A percentile compares a stretch with the other conserved stretches of the same genome.
Conservation (phyloP, 2,329 filamentous ascomycete species). For the Microdochium paspali region DNA sequence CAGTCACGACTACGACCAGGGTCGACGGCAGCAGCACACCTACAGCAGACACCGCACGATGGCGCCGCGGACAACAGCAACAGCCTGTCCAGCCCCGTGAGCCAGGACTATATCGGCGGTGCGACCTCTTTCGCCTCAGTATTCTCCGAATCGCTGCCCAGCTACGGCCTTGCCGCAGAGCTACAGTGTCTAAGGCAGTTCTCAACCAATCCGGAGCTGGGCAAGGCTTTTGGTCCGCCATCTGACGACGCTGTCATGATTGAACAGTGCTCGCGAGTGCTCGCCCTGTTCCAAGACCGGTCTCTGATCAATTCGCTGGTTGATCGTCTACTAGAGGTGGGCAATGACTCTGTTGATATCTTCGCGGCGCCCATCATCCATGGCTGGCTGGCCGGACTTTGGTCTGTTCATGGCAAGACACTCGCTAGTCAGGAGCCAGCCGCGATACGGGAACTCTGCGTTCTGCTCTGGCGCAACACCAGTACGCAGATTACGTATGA, state of each 20-base stretch:
- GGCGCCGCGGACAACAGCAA: constrained; percentile 11
- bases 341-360: constrained; percentile 15
- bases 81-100: constrained; percentile 9
- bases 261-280: constrained; percentile 17
- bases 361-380: constrained; percentile 19
- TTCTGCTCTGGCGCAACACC: constrained; percentile 23
- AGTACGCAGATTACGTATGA: constrained; percentile 16
- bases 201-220: background rate
- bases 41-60: too few species aligned
- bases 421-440: constrained; percentile 20
- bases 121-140: constrained; percentile 19
- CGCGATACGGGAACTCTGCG: constrained; percentile 19
- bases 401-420: constrained; percentile 14
- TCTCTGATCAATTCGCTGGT: constrained; percentile 18
- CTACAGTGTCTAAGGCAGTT: background rate
- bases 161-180: background rate
- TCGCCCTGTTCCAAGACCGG: constrained; percentile 20
- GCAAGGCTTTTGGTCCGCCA: background rate
- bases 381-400: constrained; percentile 20
- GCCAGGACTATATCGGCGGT: constrained; percentile 19
- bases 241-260: background rate
- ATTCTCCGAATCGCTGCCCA: constrained; percentile 13
- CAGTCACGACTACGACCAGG: background rate
- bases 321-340: constrained; percentile 16
- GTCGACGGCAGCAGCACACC: too few species aligned